These are phyloP conservation scores for Sphaerostilbella broomeana DNA, from an alignment of 2,329 filamentous ascomycete species.

Conservation along the genomic window DNA sequence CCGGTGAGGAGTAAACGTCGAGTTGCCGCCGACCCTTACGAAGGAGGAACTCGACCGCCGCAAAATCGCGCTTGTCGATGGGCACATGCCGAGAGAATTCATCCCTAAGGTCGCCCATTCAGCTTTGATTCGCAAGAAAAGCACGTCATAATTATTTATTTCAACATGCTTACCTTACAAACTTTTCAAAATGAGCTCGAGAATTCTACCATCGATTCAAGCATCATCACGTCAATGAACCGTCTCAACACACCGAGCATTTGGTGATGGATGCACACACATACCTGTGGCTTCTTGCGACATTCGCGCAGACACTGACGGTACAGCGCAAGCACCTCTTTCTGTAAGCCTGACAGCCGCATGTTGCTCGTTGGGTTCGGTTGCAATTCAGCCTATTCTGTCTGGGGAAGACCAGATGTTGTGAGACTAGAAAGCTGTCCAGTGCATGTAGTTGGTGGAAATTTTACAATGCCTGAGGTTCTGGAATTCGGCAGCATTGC, in stretches of 20 bases:
- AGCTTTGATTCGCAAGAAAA: neutral
- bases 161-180: slow-evolving; percentile 47
- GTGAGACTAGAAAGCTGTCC: slow-evolving; percentile 3
- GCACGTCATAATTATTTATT: no score
- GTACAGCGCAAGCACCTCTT: slow-evolving; percentile 80
- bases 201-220: slow-evolving; percentile 36
- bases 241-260: slow-evolving; percentile 1
- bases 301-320: slow-evolving; percentile 77
- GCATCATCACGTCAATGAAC: no score
- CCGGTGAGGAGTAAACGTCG: slow-evolving; percentile 71
- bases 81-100: slow-evolving; percentile 69
- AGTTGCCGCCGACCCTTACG: slow-evolving; percentile 76
- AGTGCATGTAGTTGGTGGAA: slow-evolving; percentile 9
- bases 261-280: slow-evolving; percentile 5
- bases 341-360: slow-evolving; percentile 78
- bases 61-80: slow-evolving; percentile 78
- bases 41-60: slow-evolving; percentile 76
- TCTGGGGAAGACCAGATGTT: neutral
- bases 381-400: slow-evolving; percentile 1
- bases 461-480: neutral
- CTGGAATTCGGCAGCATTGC: no score
- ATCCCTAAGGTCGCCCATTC: slow-evolving; percentile 36
- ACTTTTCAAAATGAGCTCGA: slow-evolving; percentile 55
- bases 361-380: slow-evolving; percentile 12
- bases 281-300: slow-evolving; percentile 70